Evolutionary conservation across 305 asterid species (phyloP), one percentile per base, ranked within the genome.

Genomic region (Ilex paraguariensis): DNA sequence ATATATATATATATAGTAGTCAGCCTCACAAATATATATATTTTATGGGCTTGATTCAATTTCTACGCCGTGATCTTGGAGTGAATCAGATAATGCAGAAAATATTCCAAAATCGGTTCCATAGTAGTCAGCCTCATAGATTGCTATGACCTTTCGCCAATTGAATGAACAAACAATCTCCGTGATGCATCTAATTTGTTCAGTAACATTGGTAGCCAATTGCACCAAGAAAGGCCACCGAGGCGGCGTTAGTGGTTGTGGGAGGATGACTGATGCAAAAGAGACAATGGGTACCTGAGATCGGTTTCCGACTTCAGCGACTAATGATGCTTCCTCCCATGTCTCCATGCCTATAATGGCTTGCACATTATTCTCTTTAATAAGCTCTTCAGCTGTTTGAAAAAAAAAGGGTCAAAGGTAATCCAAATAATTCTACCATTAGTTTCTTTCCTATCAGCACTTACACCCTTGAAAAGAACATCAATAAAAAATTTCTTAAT

Each of bases 151-250:
- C 46, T 63, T 75, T 66, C 76, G 59, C 83, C 83, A 78, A 13
- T 57, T 60, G 63, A 48, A 75, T 31, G 65, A 74, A 11, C 50
- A 61, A 46, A 78, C 62, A 16, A 78, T 42, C 13, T 10, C 45
- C 0, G 83, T 30, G 7, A 66, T 40, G 65, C 83, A 75, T 14
- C 12, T 56, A 4, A 66, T 64, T 57, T 74, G 73, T 51, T 75
- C 76, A 9, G 55, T 60, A 59, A 54, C 48, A 55, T 67, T 61
- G 7, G 66, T 3, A 60, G 65, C 63, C 73, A 71, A 65, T 57
- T 74, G 76, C 31, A 78, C 62, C 69, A 78, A 9, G 76, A 75
- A 78, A 74, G 83, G 81, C 81, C 81, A 74, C 31, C 66, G 66
- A 13, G 49, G 69, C 49, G 67, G 78, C 73, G 60, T 45, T 15